Evolutionary conservation across 768 basidiomycete genomes (phyloP), one percentile per base, ranked within the genome.

Genomic region (Boletus sp.): DNA sequence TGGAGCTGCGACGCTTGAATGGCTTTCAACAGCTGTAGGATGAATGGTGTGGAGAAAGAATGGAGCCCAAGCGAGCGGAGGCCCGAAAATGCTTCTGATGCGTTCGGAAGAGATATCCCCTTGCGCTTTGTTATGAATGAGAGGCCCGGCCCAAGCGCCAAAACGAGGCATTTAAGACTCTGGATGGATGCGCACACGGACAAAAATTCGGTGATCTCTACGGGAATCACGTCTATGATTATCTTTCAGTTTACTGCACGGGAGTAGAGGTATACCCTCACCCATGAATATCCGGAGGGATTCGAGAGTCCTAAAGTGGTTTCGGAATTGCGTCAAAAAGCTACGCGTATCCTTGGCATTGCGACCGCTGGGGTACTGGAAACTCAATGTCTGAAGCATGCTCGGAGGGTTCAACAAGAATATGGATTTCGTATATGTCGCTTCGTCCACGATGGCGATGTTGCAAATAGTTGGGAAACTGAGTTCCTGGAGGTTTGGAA

Each of bases 401-500:
- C 3, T 48, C 37, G 54, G 36, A 15, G 54, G 15, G 9, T 47
- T 64, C 10, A 66, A 29, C 42, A 51, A 24, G 40, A 57, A 59
- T 20, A 67, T 18, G 32, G 51, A 56, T 46, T 55, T 57, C 2
- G 51, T 52, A 44, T 66, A 66, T 0, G 55, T 57, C 17, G 56
- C 35, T 11, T 42, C 48, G 18, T 64, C 56, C 7, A 57, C 47
- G 51, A 65, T 51, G 35, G 52, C 32, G 15, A 67, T 61, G 55
- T 64, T 67, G 37, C 63, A 68, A 5, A 68, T 54, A 2, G 54
- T 52, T 1, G 54, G 17, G 11, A 56, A 57, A 5, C 36, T 40
- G 32, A 67, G 66, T 41, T 67, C 66, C 57, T 67, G 63, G 2
- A 67, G 63, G 41, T 65, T 67, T 17, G 59, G 63, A 24, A 67